Base-by-base conservation (phyloP, 768 basidiomycete species). In the Melanogaster broomeanus region DNA sequence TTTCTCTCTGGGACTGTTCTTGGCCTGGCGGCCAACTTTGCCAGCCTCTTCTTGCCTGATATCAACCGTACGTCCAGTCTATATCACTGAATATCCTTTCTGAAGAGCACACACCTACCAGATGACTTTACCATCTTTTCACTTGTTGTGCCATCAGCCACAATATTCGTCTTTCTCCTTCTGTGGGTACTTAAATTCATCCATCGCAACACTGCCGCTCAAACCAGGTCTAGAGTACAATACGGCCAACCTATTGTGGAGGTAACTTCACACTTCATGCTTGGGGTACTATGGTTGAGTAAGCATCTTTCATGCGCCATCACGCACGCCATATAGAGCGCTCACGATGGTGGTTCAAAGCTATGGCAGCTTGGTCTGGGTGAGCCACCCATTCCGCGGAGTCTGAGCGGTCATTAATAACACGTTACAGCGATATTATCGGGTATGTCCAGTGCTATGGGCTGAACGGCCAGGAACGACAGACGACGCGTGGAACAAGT, bases 281-380 rank as follows among this genome's bases (percentile, higher is more conserved):
- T 88, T 27, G 80, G 77, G 10, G 72, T 80, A 18, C 61, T 90
- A 31, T 92, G 90, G 90, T 73, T 92, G 33, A 74, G 89, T 87
- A 63, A 56, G 83, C 69, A 25, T 18, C 31, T 41, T 51, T 40
- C 22, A 22, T 24, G 15, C 39, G 27, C 42, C 28, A n/a, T 30
- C 42, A 24, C 30, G 10, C 34, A 11, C 42, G 15, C 0, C 13
- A 34, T n/a, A 10, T 33, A 16, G 22, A 25, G 37, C 38, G 39
- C 22, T 68, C 25, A 55, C n/a, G 6, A 54, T 41, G 57, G 31
- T 49, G 35, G 19, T 50, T 18, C 13, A 42, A 61, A 90, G 89
- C 84, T 21, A 80, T 87, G 82, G 88, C 77, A 28, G 81, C 89
- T 16, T 91, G 88, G 87, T 72, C 87, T 21, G 77, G 77, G 87